Evolutionary conservation across 768 basidiomycete genomes (phyloP).

Genomic region (Boletus tylopilopsis): DNA sequence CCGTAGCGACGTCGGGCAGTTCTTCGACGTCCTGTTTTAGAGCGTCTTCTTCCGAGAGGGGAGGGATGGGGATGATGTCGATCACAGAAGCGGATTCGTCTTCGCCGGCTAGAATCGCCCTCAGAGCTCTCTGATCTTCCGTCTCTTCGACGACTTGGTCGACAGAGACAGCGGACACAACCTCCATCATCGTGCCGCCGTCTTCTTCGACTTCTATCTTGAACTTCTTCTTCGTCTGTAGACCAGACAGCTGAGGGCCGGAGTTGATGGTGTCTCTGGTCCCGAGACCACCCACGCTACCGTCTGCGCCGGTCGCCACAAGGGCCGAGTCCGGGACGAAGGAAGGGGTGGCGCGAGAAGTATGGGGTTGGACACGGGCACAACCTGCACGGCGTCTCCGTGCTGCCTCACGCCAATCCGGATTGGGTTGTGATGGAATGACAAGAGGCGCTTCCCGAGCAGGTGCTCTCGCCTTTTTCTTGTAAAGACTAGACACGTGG

Average conservation of each 20-base stretch:
- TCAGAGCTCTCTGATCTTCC: slow-evolving; percentile 78
- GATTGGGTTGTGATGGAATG: slow-evolving; percentile 82
- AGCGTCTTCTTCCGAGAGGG: slow-evolving; percentile 77
- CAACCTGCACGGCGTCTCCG: slow-evolving; percentile 46
- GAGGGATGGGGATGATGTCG: slow-evolving; percentile 58
- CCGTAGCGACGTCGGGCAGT: slow-evolving; percentile 69
- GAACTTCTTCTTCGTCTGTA: slow-evolving; percentile 46
- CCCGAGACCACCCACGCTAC: slow-evolving; percentile 75
- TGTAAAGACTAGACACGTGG: slow-evolving; percentile 37
- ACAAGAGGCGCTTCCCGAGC: slow-evolving; percentile 63
- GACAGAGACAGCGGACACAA: neutral
- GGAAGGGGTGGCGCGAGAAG: slow-evolving; percentile 25
- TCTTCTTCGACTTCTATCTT: slow-evolving; percentile 33
- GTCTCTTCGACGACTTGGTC: slow-evolving; percentile 45
- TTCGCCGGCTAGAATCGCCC: slow-evolving; percentile 65
- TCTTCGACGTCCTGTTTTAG: slow-evolving; percentile 79
- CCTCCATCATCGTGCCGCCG: slow-evolving; percentile 4
- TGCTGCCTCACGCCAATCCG: slow-evolving; percentile 85
- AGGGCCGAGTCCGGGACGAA: slow-evolving; percentile 66
- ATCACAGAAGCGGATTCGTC: slow-evolving; percentile 40
- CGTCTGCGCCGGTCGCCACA: slow-evolving; percentile 57
- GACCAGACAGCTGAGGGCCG: slow-evolving; percentile 65
- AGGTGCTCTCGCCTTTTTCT: slow-evolving; percentile 35
- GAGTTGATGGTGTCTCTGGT: slow-evolving; percentile 73
- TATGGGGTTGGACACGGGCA: slow-evolving; percentile 8